Base-by-base conservation (phyloP, 768 basidiomycete species). In the Suillus lakei region DNA sequence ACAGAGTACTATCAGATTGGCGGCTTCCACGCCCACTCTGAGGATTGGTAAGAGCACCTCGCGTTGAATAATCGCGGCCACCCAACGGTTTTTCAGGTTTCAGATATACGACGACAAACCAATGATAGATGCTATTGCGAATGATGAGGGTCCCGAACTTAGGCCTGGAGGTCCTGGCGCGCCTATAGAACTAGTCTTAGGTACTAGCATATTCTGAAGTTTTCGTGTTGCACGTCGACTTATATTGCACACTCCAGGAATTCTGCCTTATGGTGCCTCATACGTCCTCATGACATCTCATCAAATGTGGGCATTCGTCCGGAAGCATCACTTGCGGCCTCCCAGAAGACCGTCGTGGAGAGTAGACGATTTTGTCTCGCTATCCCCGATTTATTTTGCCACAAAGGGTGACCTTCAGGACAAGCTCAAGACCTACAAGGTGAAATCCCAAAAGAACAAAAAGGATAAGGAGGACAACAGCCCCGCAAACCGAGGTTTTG, bases 341-440 rank as follows among this genome's bases (percentile, higher is more conserved):
- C 71, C 67, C 44, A 72, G 71, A 10, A 61, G 53, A 0, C 50
- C 69, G 0, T 67, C 69, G 0, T 67, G 71, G 66, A 51, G 7
- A 7, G 64, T 74, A 5, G 62, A 60, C 5, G 69, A 79, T 10
- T 85, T 84, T 62, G 75, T 79, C 32, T 85, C 84, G 0, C 67
- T 86, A 9, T 86, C 85, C 0, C 85, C 85, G 0, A 83, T 86
- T 39, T 71, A 76, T 50, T 86, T 86, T 60, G 18, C 59, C 55
- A 69, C 66, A 8, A 23, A 21, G 5, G 59, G 73, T 0, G 78
- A 80, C 21, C 71, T 86, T 12, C 56, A 68, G 1, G 77, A 75
- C 46, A 86, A 83, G 67, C 66, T 86, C 3, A 67, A 72, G 12
- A 70, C 68, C 3, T 75, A 85, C 61, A 82, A 78, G 56, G 78